Evolutionary conservation across 306 rosid genomes (phyloP).

Genomic region (Citrullus amarus): DNA sequence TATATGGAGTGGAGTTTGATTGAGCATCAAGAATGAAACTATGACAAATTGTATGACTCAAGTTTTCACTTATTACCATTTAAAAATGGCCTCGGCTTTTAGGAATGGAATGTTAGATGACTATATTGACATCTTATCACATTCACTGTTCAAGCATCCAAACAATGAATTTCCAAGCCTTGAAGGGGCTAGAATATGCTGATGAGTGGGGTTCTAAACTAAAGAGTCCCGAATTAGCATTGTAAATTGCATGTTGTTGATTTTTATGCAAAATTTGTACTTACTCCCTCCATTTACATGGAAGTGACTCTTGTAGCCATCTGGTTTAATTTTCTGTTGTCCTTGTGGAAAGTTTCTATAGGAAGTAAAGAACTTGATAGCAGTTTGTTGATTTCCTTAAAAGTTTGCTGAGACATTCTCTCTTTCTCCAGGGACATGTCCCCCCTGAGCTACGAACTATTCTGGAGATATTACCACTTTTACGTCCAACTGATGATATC

Average conservation of each 20-base stretch:
- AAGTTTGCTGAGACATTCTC: conserved; percentile 4
- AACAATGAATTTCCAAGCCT: not conserved
- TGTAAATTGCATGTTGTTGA: not conserved
- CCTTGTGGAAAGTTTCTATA: not conserved
- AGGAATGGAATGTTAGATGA: not conserved
- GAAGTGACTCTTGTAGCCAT: not conserved
- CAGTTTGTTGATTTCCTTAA: not conserved
- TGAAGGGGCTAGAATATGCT: not conserved
- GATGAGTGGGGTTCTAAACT: not conserved
- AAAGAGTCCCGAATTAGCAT: not conserved
- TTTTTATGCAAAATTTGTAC: not conserved
- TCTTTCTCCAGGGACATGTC: conserved; percentile 55
- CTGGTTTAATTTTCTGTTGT: not conserved
- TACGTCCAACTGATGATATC: conserved; percentile 57
- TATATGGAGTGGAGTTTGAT: not conserved
- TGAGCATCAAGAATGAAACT: not conserved
- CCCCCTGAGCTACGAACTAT: conserved; percentile 75
- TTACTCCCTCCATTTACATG: not conserved
- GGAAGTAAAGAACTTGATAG: not conserved
- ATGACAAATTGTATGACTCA: not conserved
- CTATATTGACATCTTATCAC: not conserved
- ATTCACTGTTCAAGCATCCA: not conserved
- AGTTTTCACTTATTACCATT: not conserved
- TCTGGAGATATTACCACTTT: conserved; percentile 68
- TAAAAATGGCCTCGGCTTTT: not conserved